Base-by-base conservation (phyloP, 2,329 filamentous ascomycete species). In the Alternaria metachromatica region DNA sequence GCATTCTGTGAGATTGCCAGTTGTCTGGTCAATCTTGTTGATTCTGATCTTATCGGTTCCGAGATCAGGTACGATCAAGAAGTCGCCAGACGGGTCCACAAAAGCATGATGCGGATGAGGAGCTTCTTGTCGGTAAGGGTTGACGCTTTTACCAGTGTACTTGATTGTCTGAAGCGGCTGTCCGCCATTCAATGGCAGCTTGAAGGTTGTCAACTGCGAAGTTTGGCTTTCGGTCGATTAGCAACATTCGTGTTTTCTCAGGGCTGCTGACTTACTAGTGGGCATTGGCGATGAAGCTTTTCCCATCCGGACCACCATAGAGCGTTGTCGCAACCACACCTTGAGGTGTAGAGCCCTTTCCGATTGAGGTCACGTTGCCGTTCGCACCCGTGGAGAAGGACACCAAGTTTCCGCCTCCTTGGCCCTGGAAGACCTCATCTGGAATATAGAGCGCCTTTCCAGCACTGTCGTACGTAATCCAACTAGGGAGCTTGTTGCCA, bases 1-100 rank as follows among this genome's bases (percentile, higher is more conserved):
- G 63, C 84, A 86, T 12, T 82, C 78, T 1, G 82, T 83, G 18
- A 88, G 80, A 44, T 74, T 71, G 9, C 86, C 85, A 1, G 80
- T 82, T 4, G 57, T 62, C 21, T 80, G 67, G 66, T 85, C 79
- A 69, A 88, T 84, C 72, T 78, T 79, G 78, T 86, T 86, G 68
- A 88, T 82, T 61, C 85, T 86, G 57, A 87, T 79, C 21, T 85
- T 71, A 68, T 88, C 86, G 6, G 85, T 84, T 33, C 86, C 86
- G 3, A 88, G 81, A 65, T 88, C 87, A 1, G 85, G 82, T 8
- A 82, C 80, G 1, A 88, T 74, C 21, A 88, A 69, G 70, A 82
- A 87, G 41, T 80, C 73, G 12, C 84, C 84, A 0, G 84, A 84
- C 0, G 83, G 84, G 64, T 85, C 86, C 11, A 80, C 75, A 68